Percentiles rank a stretch among this genome's conserved stretches.
phyloP scores from a whole-genome alignment of 352 stramenopile genomes.

The Globisporangium cylindrosporum region DNA sequence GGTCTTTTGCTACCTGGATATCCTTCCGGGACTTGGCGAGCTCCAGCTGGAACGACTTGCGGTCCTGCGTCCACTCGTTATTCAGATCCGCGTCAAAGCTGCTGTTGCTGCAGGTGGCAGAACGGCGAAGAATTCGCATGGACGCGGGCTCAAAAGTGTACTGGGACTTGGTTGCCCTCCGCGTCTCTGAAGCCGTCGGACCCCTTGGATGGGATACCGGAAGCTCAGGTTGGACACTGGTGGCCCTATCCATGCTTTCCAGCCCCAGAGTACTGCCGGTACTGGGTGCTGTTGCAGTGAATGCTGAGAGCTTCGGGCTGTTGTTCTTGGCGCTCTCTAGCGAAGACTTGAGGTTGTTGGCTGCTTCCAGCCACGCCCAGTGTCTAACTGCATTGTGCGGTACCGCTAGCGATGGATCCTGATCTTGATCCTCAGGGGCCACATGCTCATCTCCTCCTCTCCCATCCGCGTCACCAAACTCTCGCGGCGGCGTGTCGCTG shows the following conservation, averaged over 20 bases:
- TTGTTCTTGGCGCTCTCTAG: background rate
- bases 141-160: conserved; percentile 32
- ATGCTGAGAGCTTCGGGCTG: background rate
- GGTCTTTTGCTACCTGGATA: conserved; percentile 30
- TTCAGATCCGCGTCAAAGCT: conserved; percentile 7
- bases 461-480: background rate
- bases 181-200: background rate
- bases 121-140: conserved; percentile 17
- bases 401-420: background rate
- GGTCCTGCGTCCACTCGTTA: conserved; percentile 46
- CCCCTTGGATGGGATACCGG: background rate
- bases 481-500: background rate
- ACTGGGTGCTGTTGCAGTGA: conserved; percentile 10
- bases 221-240: background rate
- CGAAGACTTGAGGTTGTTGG: background rate
- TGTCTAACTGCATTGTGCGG: background rate
- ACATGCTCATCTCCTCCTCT: conserved; percentile 11
- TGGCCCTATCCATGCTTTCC: background rate
- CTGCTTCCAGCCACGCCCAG: background rate
- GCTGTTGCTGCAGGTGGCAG: background rate
- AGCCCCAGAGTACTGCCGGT: conserved; percentile 3
- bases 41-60: conserved; percentile 35
- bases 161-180: conserved; percentile 9
- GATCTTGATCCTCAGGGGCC: background rate
- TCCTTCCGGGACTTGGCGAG: conserved; percentile 43